phyloP scores from a whole-genome alignment of 305 asterid species.

The Fraxinus velutina region DNA sequence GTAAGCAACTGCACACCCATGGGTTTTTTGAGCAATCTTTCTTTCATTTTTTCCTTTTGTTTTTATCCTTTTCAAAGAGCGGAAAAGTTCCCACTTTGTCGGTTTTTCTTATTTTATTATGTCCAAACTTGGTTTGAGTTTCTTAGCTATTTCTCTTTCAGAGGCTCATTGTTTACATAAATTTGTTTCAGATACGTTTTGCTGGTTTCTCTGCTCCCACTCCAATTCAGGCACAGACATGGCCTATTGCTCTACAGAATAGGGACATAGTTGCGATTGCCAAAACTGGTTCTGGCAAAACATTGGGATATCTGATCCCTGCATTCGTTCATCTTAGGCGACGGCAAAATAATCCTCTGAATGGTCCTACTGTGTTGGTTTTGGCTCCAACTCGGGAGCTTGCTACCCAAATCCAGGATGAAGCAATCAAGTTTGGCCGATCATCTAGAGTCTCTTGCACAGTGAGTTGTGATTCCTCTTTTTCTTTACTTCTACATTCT shows the following conservation, averaged over 20 bases:
- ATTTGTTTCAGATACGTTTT: slow-evolving; percentile 56
- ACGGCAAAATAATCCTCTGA: slow-evolving; percentile 65
- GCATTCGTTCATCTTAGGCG: slow-evolving; percentile 78
- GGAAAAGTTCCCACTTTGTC: slow-evolving; percentile 7
- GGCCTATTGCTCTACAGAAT: slow-evolving; percentile 83
- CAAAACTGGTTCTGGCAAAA: slow-evolving; percentile 97
- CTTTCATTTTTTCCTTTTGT: background rate
- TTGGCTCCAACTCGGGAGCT: slow-evolving; percentile 97
- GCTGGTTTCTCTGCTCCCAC: slow-evolving; percentile 96
- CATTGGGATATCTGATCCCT: slow-evolving; percentile 88
- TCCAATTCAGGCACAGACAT: slow-evolving; percentile 98
- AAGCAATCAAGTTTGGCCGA: slow-evolving; percentile 91
- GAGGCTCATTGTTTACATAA: slow-evolving; percentile 26
- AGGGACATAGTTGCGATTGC: slow-evolving; percentile 96
- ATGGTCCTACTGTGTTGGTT: slow-evolving; percentile 84
- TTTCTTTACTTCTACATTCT: background rate
- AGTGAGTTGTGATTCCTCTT: slow-evolving; percentile 31
- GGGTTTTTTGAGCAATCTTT: slow-evolving; percentile 45
- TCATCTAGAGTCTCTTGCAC: slow-evolving; percentile 92
- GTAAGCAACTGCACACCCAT: slow-evolving; percentile 89
- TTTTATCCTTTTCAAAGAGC: slow-evolving; percentile 22
- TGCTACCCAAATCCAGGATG: slow-evolving; percentile 97
- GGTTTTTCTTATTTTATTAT: slow-evolving; percentile 20
- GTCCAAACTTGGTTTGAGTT: slow-evolving; percentile 21
- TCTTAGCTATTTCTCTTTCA: slow-evolving; percentile 15